Conservation (phyloP, 306 rosid genomes). For the Trifolium repens region DNA sequence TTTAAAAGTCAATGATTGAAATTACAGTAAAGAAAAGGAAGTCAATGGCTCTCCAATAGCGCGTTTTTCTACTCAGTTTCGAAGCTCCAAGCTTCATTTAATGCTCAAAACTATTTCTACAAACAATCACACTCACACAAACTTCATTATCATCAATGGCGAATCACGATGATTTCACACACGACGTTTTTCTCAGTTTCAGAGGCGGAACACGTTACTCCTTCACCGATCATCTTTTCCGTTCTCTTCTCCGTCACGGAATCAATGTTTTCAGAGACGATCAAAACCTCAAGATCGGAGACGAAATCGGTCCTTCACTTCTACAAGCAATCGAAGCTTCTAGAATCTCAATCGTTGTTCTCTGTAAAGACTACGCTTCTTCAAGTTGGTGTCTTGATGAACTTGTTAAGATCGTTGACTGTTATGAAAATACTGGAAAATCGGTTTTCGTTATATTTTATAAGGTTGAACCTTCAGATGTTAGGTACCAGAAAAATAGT, state of each 20-base stretch:
- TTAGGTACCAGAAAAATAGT: background rate
- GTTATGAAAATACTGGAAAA: background rate
- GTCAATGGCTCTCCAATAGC: too few species aligned
- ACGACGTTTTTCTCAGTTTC: conserved; percentile 10
- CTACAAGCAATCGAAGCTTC: conserved; percentile 2
- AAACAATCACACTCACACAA: too few species aligned
- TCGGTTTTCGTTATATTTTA: background rate
- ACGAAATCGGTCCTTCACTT: background rate
- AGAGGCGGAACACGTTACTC: background rate
- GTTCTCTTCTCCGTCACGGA: background rate
- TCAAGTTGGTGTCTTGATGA: conserved; percentile 20
- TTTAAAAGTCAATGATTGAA: too few species aligned
- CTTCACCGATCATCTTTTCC: conserved; percentile 12
- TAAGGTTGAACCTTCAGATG: background rate
- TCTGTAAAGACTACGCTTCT: background rate
- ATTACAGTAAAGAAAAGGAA: too few species aligned
- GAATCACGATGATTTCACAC: background rate
- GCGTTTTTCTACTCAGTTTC: too few species aligned
- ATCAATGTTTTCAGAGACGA: conserved; percentile 1
- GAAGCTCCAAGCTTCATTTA: too few species aligned
- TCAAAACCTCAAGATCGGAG: background rate
- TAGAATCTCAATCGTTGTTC: background rate
- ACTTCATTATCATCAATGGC: background rate
- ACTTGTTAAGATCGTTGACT: conserved; percentile 2
- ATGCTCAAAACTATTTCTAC: too few species aligned